Percentiles rank a stretch among this genome's conserved stretches.
Conservation (phyloP, 345 rosid genomes). For the Mangifera indica region DNA sequence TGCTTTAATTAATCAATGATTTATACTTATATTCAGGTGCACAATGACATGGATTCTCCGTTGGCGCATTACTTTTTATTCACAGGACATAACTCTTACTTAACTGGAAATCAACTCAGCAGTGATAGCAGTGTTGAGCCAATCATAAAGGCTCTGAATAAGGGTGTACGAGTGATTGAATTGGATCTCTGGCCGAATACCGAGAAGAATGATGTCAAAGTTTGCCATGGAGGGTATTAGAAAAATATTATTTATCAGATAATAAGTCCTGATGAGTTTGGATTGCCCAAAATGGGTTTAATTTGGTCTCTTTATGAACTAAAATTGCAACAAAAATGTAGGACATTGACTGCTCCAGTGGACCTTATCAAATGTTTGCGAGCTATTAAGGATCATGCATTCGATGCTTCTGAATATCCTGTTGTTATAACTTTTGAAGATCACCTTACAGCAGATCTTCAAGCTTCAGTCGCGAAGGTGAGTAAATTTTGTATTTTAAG, state of each 20-base stretch:
- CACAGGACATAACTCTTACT: slow-evolving; percentile 91
- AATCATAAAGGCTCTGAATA: slow-evolving; percentile 50
- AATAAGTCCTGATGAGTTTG: no score
- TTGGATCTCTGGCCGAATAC: slow-evolving; percentile 83
- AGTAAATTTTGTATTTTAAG: slow-evolving; percentile 1
- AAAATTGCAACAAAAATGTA: slow-evolving; percentile 18
- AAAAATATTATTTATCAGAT: background rate
- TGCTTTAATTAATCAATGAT: background rate
- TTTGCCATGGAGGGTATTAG: slow-evolving; percentile 74
- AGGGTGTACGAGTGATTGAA: slow-evolving; percentile 80
- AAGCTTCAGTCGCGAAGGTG: slow-evolving; percentile 64
- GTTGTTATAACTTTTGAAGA: slow-evolving; percentile 89
- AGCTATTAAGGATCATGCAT: slow-evolving; percentile 63
- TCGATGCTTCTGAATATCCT: slow-evolving; percentile 61
- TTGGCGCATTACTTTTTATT: slow-evolving; percentile 71
- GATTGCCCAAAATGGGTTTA: no score
- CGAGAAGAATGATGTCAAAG: slow-evolving; percentile 46
- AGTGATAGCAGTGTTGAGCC: slow-evolving; percentile 63
- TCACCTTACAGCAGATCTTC: slow-evolving; percentile 63
- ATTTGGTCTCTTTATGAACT: background rate
- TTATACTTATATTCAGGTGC: slow-evolving; percentile 42
- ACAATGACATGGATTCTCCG: slow-evolving; percentile 66
- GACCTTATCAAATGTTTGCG: slow-evolving; percentile 56
- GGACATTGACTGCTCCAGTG: slow-evolving; percentile 65
- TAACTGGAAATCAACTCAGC: slow-evolving; percentile 74